Evolutionary conservation across 2,329 filamentous ascomycete genomes (phyloP), one percentile per base, ranked within the genome.

Genomic region (Epicoccum sorghinum): DNA sequence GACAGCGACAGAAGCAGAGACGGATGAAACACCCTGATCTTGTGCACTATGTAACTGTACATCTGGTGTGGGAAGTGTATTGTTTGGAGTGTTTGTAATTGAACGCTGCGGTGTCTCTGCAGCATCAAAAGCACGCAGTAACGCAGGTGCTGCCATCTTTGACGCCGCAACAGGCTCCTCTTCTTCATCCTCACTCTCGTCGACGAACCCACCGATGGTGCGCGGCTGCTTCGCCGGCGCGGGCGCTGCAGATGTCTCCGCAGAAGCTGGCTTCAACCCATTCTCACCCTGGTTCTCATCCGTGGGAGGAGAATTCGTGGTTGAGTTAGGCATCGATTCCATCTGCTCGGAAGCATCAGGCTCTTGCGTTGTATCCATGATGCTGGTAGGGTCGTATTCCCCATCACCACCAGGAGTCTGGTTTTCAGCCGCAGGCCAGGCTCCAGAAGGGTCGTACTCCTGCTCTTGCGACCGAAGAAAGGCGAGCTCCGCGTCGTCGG

Each of bases 141-240:
- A 73, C 69, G 77, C 69, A 68, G 79, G 70, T 70, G 75, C 79
- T 69, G 77, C 79, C 67, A 78, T 75, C 58, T 77, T 63, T 51
- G 69, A 69, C 64, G 84, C 83, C 63, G 85, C 57, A 59, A 70
- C 68, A 58, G 71, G 69, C 62, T 70, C 68, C 58, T 81, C 79
- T 65, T 81, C 80, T 67, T 85, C 82, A 72, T 82, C 81, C 70
- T 85, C 83, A 71, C 85, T 83, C 75, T 86, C 84, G 71, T 83
- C 80, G 74, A 85, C 81, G 78, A 86, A 86, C 64, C 84, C 84
- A 71, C 83, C 83, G 67, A 82, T 81, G 58, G 79, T 84, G 67
- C 79, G 81, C 66, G 80, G 75, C 69, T 80, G 79, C 61, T 76
- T 74, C 50, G 68, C 66, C 42, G 64, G 68, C 41, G 64, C 58